Evolutionary conservation across 495 filamentous ascomycete genomes (phyloP).

Genomic region (Aspergillus bridgeri): DNA sequence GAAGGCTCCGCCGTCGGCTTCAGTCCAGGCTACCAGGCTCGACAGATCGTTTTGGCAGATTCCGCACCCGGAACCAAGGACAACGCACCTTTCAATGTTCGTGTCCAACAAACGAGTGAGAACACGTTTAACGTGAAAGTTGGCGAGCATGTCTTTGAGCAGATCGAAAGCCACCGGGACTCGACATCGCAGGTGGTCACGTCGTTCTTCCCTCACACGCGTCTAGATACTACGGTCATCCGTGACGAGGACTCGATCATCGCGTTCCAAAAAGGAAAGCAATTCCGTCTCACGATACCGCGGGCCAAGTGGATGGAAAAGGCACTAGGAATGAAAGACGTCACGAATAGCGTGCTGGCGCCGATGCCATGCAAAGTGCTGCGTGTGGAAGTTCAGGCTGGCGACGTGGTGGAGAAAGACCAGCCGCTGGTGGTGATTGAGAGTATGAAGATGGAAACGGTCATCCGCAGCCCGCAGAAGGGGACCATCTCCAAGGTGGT

Average conservation of each 20-base stretch:
- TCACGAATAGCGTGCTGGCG: conserved; percentile 76
- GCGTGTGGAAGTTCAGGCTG: conserved; percentile 76
- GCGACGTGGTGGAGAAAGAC: conserved; percentile 78
- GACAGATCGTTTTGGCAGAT: conserved; percentile 53
- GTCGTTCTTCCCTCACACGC: conserved; percentile 68
- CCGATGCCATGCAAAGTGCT: conserved; percentile 96
- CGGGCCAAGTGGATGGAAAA: conserved; percentile 81
- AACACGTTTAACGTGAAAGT: conserved; percentile 64
- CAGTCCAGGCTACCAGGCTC: conserved; percentile 48
- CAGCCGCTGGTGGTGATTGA: conserved; percentile 92
- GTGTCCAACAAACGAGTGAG: conserved; percentile 60
- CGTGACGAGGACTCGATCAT: conserved; percentile 66
- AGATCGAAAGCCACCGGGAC: conserved; percentile 43
- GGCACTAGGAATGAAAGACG: conserved; percentile 77
- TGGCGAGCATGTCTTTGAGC: conserved; percentile 45
- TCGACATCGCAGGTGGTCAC: conserved; percentile 37
- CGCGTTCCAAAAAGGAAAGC: conserved; percentile 77
- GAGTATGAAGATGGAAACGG: conserved; percentile 99
- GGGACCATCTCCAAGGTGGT: conserved; percentile 78
- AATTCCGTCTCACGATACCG: conserved; percentile 65
- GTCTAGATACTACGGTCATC: conserved; percentile 77
- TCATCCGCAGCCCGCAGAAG: conserved; percentile 83
- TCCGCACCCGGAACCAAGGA: conserved; percentile 22
- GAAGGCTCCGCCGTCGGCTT: conserved; percentile 49
- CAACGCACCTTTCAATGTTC: conserved; percentile 54